Evolutionary conservation across 768 basidiomycete genomes (phyloP).

Genomic region (Chalciporus pseudorubinellus): DNA sequence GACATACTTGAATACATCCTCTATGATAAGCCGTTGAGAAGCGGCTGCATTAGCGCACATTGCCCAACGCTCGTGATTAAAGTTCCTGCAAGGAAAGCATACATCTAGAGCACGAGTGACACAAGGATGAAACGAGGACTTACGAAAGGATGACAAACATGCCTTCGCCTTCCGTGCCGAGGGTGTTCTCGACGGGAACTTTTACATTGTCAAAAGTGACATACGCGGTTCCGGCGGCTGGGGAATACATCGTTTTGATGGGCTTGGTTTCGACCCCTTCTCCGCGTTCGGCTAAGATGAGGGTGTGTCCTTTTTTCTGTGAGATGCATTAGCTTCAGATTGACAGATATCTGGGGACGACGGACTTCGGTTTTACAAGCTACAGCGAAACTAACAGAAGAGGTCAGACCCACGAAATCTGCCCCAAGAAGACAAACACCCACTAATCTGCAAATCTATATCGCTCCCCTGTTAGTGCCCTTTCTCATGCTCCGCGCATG

Average conservation of each 20-base stretch:
- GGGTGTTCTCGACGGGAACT: not conserved
- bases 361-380: not conserved
- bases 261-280: not conserved
- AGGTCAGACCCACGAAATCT: not conserved
- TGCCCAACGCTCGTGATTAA: constrained; percentile 75
- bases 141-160: constrained; percentile 51
- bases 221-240: not conserved
- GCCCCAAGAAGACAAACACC: not conserved
- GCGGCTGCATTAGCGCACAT: constrained; percentile 58
- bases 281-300: not conserved
- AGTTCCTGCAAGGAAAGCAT: constrained; percentile 47
- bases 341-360: not conserved
- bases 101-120: not conserved
- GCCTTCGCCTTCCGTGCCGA: not conserved
- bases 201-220: not conserved
- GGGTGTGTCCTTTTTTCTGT: not conserved
- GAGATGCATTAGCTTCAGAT: not conserved
- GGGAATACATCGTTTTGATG: not conserved
- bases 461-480: not conserved
- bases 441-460: not conserved
- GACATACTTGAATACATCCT: constrained; percentile 68
- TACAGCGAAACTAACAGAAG: not conserved
- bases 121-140: not conserved
- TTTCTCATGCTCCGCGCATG: too few species aligned
- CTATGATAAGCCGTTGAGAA: constrained; percentile 60